Percentiles rank a stretch among this genome's conserved stretches.
These are phyloP conservation scores for Pseudogymnoascus sp. DNA, from an alignment of 2,329 filamentous ascomycete genomes.

Conservation along the genomic window DNA sequence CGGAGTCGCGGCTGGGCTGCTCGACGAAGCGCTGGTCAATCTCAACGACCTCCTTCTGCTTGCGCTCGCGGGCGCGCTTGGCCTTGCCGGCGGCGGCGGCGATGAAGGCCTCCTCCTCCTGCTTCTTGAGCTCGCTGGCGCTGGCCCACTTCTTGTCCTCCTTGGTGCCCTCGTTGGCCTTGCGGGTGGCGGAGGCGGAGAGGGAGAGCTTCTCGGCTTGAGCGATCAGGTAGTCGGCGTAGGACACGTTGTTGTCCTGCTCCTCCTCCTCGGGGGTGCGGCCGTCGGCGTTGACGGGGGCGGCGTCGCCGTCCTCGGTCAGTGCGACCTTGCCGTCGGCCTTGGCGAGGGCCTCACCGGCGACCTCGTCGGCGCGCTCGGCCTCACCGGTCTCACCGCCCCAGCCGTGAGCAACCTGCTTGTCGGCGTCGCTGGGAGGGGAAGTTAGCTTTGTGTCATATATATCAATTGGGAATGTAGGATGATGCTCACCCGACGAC, in stretches of 20 bases:
- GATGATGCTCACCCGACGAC: conserved; percentile 24
- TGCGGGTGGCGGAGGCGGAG: conserved; percentile 59
- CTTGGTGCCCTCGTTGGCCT: conserved; percentile 87
- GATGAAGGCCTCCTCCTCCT: conserved; percentile 68
- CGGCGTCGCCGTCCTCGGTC: conserved; percentile 41
- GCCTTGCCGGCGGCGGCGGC: conserved; percentile 65
- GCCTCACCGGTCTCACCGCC: conserved; percentile 72
- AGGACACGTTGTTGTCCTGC: conserved; percentile 79
- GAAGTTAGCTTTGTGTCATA: conserved; percentile 20
- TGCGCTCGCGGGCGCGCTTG: conserved; percentile 78
- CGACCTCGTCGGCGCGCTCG: conserved; percentile 86
- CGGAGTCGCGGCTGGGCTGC: conserved; percentile 35
- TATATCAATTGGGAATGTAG: conserved; percentile 19
- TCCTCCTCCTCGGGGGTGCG: conserved; percentile 39
- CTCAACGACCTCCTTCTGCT: conserved; percentile 82
- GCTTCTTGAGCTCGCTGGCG: conserved; percentile 63
- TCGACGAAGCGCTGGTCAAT: conserved; percentile 80
- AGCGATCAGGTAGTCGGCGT: conserved; percentile 77
- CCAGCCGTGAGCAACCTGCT: conserved; percentile 86
- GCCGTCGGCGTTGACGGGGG: conserved; percentile 24
- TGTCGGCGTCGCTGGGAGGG: conserved; percentile 61
- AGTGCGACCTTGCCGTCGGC: conserved; percentile 67
- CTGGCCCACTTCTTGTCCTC: conserved; percentile 85
- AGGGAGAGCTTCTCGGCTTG: conserved; percentile 63
- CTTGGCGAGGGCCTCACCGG: conserved; percentile 81